Percentiles rank a stretch among this genome's conserved stretches.
Conservation (phyloP, 345 rosid species). For the Eucalyptus victrix region DNA sequence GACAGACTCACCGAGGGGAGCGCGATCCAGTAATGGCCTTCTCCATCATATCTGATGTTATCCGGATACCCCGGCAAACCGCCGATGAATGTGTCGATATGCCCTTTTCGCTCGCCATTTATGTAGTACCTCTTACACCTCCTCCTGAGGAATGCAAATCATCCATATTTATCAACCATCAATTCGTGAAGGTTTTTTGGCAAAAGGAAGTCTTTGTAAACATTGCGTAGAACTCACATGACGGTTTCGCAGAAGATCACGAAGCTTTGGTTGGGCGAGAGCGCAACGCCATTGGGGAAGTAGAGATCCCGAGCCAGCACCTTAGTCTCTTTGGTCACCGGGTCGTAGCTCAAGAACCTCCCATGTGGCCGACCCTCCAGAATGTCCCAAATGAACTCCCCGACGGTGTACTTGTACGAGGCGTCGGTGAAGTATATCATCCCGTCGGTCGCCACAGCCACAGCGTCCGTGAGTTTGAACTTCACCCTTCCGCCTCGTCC, state of each 20-base stretch:
- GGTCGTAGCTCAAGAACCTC: slow-evolving; percentile 53
- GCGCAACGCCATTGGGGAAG: slow-evolving; percentile 61
- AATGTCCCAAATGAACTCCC: slow-evolving; percentile 6
- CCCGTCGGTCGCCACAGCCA: slow-evolving; percentile 50
- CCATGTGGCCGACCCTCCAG: slow-evolving; percentile 70
- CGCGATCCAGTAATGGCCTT: slow-evolving; percentile 73
- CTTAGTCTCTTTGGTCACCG: slow-evolving; percentile 19
- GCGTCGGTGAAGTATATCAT: slow-evolving; percentile 70
- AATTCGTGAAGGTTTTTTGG: slow-evolving; percentile 11
- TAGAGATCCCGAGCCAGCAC: slow-evolving; percentile 42
- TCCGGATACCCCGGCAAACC: slow-evolving; percentile 61
- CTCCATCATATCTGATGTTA: slow-evolving; percentile 61
- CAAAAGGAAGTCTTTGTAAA: background rate
- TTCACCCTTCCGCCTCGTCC: slow-evolving; percentile 55
- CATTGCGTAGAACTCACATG: slow-evolving; percentile 15
- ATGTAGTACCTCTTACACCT: slow-evolving; percentile 60
- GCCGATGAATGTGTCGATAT: slow-evolving; percentile 31
- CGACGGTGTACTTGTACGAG: slow-evolving; percentile 24
- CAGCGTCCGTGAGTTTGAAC: slow-evolving; percentile 54
- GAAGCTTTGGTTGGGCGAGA: slow-evolving; percentile 52
- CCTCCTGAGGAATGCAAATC: slow-evolving; percentile 20
- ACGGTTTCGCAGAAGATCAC: slow-evolving; percentile 53
- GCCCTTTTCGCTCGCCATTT: slow-evolving; percentile 33
- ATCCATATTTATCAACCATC: slow-evolving; percentile 2
- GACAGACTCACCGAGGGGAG: slow-evolving; percentile 18